Evolutionary conservation across 2,329 filamentous ascomycete genomes (phyloP).

Genomic region (Talaromyces albobiverticillius): DNA sequence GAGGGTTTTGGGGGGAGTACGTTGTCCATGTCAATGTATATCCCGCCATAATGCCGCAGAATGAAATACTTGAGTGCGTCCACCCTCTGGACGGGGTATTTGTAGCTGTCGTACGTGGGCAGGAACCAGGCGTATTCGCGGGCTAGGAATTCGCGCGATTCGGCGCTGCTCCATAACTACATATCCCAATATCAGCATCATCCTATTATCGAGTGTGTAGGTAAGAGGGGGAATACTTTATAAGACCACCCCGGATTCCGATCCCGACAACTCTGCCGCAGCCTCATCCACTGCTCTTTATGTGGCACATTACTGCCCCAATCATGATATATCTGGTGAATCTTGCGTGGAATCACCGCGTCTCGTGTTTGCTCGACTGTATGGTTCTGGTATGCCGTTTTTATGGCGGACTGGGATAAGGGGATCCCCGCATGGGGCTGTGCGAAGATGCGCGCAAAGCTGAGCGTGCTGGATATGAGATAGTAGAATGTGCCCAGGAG

Average conservation of each 20-base stretch:
- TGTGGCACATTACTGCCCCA: constrained; percentile 15
- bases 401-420: constrained; percentile 6
- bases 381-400: constrained; percentile 7
- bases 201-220: background rate
- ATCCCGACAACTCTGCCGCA: constrained; percentile 15
- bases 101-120: constrained; percentile 22
- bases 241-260: constrained; percentile 16
- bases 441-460: constrained; percentile 10
- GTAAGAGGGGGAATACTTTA: constrained; percentile 13
- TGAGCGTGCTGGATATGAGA: background rate
- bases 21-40: constrained; percentile 26
- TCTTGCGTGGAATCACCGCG: constrained; percentile 17
- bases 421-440: constrained; percentile 11
- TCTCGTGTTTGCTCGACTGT: constrained; percentile 4
- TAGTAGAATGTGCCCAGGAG: constrained; percentile 1
- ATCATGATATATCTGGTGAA: constrained; percentile 19
- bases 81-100: constrained; percentile 21
- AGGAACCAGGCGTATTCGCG: constrained; percentile 23
- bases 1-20: background rate
- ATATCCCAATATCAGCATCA: background rate
- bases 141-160: constrained; percentile 21
- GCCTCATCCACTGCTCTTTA: constrained; percentile 15
- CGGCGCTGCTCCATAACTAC: constrained; percentile 23
- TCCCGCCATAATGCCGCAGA: constrained; percentile 23
- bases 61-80: constrained; percentile 25